Evolutionary conservation across 306 rosid genomes (phyloP).

Genomic region (Vigna trinervia): DNA sequence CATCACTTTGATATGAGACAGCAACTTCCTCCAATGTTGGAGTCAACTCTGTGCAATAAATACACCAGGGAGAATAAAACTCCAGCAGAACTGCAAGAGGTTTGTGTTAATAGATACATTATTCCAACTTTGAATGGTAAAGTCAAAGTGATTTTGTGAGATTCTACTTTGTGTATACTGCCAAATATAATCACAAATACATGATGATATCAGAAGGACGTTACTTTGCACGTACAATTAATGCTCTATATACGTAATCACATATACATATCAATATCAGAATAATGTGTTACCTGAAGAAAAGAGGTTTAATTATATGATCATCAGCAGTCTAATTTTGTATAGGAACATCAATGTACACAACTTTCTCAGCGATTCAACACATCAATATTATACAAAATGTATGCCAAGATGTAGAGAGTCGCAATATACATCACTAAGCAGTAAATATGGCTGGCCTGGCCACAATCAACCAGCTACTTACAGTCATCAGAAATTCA

Average conservation of each 20-base stretch:
- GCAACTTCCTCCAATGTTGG: constrained; percentile 94
- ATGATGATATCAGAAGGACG: neutral
- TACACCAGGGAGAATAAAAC: constrained; percentile 98
- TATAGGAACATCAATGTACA: neutral
- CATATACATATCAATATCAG: neutral
- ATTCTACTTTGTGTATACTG: constrained; percentile 1
- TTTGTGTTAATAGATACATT: constrained; percentile 31
- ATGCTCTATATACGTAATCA: neutral
- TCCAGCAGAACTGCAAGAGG: constrained; percentile 75
- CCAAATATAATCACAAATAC: neutral
- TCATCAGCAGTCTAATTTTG: neutral
- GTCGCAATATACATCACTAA: constrained; percentile 5
- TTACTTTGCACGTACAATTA: neutral
- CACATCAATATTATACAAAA: neutral
- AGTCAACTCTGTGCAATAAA: constrained; percentile 84
- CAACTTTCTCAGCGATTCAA: neutral
- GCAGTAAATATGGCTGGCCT: neutral
- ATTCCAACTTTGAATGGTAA: neutral
- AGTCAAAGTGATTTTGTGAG: neutral
- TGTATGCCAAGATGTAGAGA: neutral
- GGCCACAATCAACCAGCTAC: constrained; percentile 1
- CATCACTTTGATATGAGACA: constrained; percentile 66
- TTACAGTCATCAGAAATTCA: neutral
- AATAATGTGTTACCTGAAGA: neutral
- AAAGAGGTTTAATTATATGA: neutral